These are phyloP conservation scores for Postia placenta DNA, from an alignment of 768 basidiomycete species.

Conservation along the genomic window DNA sequence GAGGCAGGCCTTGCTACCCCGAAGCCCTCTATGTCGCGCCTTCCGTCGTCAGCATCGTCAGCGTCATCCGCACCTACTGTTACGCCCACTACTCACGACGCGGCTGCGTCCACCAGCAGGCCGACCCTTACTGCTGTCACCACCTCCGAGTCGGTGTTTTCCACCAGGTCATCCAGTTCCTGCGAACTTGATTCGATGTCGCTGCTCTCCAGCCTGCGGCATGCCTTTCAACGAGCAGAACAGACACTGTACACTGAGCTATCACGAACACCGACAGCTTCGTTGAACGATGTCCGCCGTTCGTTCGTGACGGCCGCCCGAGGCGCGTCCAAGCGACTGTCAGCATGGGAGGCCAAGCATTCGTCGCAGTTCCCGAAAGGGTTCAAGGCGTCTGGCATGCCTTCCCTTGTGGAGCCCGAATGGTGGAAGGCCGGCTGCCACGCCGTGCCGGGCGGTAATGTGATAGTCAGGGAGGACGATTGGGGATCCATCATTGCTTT, in stretches of 20 bases:
- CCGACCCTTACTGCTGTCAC: background rate
- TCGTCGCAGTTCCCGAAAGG: conserved; percentile 25
- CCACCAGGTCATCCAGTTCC: conserved; percentile 1
- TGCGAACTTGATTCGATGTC: conserved; percentile 24
- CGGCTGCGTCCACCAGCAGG: background rate
- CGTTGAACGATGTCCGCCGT: conserved; percentile 59
- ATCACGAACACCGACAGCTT: conserved; percentile 33
- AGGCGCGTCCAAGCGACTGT: conserved; percentile 48
- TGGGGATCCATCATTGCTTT: conserved; percentile 79
- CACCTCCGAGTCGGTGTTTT: conserved; percentile 3
- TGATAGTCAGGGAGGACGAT: conserved; percentile 64
- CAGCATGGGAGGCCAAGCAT: conserved; percentile 65
- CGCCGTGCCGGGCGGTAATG: conserved; percentile 58
- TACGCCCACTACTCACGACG: background rate
- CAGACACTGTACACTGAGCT: conserved; percentile 54
- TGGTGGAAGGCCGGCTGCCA: conserved; percentile 64
- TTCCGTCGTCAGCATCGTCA: conserved; percentile 18
- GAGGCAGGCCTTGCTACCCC: conserved; percentile 16
- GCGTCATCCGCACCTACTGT: conserved; percentile 13
- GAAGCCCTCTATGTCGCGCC: conserved; percentile 12
- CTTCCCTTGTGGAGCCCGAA: conserved; percentile 36
- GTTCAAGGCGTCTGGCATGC: conserved; percentile 9
- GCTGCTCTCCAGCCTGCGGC: conserved; percentile 44
- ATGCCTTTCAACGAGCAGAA: conserved; percentile 53
- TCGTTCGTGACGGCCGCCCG: conserved; percentile 46